These are phyloP conservation scores for Dunaliella primolecta DNA, from an alignment of 139 green algal species.

Conservation along the genomic window DNA sequence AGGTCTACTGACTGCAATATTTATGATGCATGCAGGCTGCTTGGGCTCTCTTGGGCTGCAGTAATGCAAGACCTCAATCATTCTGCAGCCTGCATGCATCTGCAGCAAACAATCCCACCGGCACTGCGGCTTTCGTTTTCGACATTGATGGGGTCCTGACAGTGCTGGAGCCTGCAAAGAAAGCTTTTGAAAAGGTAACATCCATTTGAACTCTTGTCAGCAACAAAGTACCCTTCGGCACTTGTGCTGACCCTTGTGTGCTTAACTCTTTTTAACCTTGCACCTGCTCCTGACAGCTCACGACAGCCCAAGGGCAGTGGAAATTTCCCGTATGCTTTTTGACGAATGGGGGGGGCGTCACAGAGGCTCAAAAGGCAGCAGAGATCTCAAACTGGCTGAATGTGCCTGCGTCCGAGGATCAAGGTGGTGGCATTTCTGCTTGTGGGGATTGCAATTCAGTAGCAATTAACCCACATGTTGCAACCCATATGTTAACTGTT, in stretches of 20 bases:
- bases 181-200: constrained; percentile 51
- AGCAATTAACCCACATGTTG: too few species aligned
- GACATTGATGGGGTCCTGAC: constrained; percentile 84
- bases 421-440: too few species aligned
- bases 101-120: constrained; percentile 12
- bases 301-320: constrained; percentile 28
- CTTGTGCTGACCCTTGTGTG: background rate
- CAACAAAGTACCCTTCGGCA: background rate
- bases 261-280: background rate
- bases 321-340: constrained; percentile 62
- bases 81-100: too few species aligned
- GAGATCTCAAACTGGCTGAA: constrained; percentile 68
- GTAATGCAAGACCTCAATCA: too few species aligned
- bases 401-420: constrained; percentile 47
- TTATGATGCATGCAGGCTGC: too few species aligned
- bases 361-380: constrained; percentile 65
- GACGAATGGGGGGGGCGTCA: constrained; percentile 79
- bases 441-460: too few species aligned
- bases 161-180: constrained; percentile 48
- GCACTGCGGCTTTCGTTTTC: constrained; percentile 59
- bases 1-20: too few species aligned
- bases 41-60: too few species aligned
- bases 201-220: background rate
- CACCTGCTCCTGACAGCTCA: background rate
- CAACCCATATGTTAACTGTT: too few species aligned